Evolutionary conservation across 2,329 filamentous ascomycete genomes (phyloP).

Genomic region (Coleophoma eucalyptorum): DNA sequence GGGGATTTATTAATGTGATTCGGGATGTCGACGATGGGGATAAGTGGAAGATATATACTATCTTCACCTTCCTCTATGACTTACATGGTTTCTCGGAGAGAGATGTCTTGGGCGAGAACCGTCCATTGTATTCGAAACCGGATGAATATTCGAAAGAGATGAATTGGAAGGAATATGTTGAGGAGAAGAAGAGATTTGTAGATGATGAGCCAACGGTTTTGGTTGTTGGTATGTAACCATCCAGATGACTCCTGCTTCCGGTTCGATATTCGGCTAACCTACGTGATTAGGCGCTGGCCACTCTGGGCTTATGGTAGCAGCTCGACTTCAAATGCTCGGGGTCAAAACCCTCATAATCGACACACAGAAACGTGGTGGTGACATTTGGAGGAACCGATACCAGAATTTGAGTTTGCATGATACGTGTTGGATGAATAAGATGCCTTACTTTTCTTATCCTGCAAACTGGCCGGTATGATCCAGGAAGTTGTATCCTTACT

Average conservation of each 20-base stretch:
- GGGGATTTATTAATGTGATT: slow-evolving; percentile 38
- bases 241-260: not conserved
- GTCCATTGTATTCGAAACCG: slow-evolving; percentile 51
- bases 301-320: slow-evolving; percentile 51
- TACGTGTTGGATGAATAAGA: slow-evolving; percentile 51
- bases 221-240: slow-evolving; percentile 46
- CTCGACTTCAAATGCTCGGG: slow-evolving; percentile 53
- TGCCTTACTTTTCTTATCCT: slow-evolving; percentile 62
- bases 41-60: slow-evolving; percentile 56
- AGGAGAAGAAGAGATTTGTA: slow-evolving; percentile 35
- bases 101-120: slow-evolving; percentile 37
- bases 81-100: slow-evolving; percentile 49
- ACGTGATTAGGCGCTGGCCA: slow-evolving; percentile 48
- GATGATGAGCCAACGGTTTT: slow-evolving; percentile 49
- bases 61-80: slow-evolving; percentile 54
- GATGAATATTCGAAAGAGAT: slow-evolving; percentile 43
- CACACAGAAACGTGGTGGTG: slow-evolving; percentile 49
- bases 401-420: slow-evolving; percentile 65
- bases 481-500: slow-evolving; percentile 48
- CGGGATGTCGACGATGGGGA: slow-evolving; percentile 39
- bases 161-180: slow-evolving; percentile 55
- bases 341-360: slow-evolving; percentile 53
- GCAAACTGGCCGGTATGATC: slow-evolving; percentile 47
- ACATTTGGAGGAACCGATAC: slow-evolving; percentile 60
- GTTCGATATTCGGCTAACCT: not conserved